phyloP scores from a whole-genome alignment of 306 rosid species.

The Ochetophila trinervis region DNA sequence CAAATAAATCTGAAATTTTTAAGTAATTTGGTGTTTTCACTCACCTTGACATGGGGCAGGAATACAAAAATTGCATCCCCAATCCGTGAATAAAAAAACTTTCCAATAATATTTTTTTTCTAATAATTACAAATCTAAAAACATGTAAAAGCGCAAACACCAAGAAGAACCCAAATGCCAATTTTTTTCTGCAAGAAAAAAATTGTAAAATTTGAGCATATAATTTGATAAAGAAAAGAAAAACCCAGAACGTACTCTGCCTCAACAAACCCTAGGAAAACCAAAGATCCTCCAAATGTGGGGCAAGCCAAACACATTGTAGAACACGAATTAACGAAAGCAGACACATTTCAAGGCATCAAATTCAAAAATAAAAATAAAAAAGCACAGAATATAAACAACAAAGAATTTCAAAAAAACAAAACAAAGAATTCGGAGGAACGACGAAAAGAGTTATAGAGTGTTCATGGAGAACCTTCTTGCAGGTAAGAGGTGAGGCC shows the following conservation, averaged over 20 bases:
- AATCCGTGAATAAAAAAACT: too few species aligned
- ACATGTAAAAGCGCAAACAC: too few species aligned
- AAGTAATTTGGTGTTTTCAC: neutral
- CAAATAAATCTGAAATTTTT: neutral
- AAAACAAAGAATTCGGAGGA: neutral
- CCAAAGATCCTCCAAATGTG: constrained; percentile 25
- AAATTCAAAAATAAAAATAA: neutral
- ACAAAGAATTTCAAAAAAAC: too few species aligned
- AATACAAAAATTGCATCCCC: neutral
- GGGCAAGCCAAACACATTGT: constrained; percentile 14
- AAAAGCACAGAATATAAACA: neutral
- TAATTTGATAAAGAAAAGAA: constrained; percentile 7
- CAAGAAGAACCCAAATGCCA: neutral
- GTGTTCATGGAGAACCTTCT: constrained; percentile 47
- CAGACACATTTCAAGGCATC: constrained; percentile 6
- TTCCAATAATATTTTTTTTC: too few species aligned
- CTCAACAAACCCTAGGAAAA: constrained; percentile 10
- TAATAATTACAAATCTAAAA: too few species aligned
- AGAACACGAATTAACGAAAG: neutral
- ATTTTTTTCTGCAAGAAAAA: neutral
- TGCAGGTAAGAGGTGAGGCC: constrained; percentile 93
- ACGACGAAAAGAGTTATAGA: neutral
- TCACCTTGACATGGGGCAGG: constrained; percentile 14
- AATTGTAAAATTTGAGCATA: neutral
- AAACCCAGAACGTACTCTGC: constrained; percentile 1